Percentiles rank a stretch among this genome's conserved stretches.
Conservation (phyloP, 768 basidiomycete species). For the Calocera viscosa region DNA sequence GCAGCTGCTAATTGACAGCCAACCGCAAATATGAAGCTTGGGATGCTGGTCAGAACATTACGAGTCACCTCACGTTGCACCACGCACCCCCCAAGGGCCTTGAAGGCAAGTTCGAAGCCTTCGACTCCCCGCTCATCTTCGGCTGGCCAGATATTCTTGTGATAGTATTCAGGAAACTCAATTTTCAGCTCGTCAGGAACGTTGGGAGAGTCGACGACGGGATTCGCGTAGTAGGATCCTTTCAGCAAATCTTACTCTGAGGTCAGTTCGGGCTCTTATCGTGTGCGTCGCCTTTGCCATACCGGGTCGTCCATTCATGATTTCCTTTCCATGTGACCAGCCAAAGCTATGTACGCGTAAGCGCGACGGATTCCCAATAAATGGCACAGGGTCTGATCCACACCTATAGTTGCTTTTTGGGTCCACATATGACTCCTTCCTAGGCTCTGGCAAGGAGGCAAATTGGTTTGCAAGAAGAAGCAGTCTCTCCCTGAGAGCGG, state of each 20-base stretch:
- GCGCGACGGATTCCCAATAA: not conserved
- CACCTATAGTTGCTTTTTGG: constrained; percentile 63
- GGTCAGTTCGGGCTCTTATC: constrained; percentile 7
- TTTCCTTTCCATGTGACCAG: constrained; percentile 98
- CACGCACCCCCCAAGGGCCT: constrained; percentile 57
- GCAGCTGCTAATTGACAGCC: constrained; percentile 73
- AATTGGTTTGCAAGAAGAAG: constrained; percentile 67
- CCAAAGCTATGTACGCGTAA: constrained; percentile 49
- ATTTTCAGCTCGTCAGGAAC: constrained; percentile 44
- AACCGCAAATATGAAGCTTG: constrained; percentile 65
- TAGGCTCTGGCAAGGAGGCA: constrained; percentile 50
- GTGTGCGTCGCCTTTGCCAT: constrained; percentile 19
- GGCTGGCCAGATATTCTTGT: constrained; percentile 68
- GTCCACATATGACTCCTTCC: constrained; percentile 65
- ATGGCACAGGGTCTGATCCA: constrained; percentile 14
- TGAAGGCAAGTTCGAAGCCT: constrained; percentile 80
- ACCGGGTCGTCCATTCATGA: constrained; percentile 89
- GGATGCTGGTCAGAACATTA: not conserved
- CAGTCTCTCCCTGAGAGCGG: constrained; percentile 50
- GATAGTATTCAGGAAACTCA: constrained; percentile 73
- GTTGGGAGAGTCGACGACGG: constrained; percentile 51
- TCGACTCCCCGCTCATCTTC: constrained; percentile 46
- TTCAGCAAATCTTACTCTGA: constrained; percentile 56
- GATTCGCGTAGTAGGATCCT: constrained; percentile 83
- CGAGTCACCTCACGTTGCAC: not conserved